Base-by-base conservation (phyloP, 1,284 basidiomycete species). In the Fistulina hepatica region DNA sequence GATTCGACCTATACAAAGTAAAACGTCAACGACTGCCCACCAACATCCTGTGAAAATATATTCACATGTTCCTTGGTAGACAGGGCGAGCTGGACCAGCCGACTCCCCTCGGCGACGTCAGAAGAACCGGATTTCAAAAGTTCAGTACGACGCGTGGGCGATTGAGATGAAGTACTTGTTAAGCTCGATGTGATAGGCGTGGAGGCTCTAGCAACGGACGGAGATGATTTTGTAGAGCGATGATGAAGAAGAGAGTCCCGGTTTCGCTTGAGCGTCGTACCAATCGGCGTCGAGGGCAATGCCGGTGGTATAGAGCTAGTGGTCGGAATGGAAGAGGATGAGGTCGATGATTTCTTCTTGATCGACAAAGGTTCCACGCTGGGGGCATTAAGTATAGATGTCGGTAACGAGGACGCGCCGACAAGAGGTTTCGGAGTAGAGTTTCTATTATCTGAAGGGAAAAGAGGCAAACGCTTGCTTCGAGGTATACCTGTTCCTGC, bases 321-420 rank as follows among this genome's bases (percentile, higher is more conserved):
- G 13, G 15, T 31, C 11, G 28, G 19, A 13, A 31, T 19, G 15
- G 28, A 31, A 11, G 9, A 9, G 3, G 28, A 13, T 13, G 70
- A 67, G 25, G 70, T 61, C 4, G 78, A 80, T 3, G 68, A 61
- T 57, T 83, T 85, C 63, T 88, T 85, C 64, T 79, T 83, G 52
- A 88, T 85, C 2, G 76, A 79, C 39, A 88, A 60, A 7, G 83
- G 83, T 49, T 82, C 81, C 20, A 83, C n/a, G n/a, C n/a, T n/a
- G n/a, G n/a, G n/a, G n/a, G n/a, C n/a, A n/a, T n/a, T n/a, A n/a
- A n/a, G n/a, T n/a, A n/a, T 59, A 10, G 55, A 51, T 17, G 51
- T 56, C 11, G 61, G 15, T 48, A 33, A 56, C 45, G 34, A 51
- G 38, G 21, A 53, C 49, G 20, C 53, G 50, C 21, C 52, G 51